phyloP scores from a whole-genome alignment of 2,329 filamentous ascomycete genomes.

The Fusarium concolor region DNA sequence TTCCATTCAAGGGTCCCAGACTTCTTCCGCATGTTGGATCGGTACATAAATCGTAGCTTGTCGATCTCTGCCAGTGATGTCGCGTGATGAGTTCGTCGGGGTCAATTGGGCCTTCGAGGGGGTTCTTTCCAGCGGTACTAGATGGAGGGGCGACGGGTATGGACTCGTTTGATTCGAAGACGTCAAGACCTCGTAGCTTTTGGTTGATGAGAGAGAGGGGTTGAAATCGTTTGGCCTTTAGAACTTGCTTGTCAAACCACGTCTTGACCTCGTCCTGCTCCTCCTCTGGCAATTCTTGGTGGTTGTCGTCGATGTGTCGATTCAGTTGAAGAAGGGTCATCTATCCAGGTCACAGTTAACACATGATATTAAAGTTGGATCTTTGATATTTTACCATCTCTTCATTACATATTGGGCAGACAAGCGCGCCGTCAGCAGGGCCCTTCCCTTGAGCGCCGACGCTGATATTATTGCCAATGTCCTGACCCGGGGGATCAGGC shows the following conservation, averaged over 20 bases:
- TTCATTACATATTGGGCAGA: constrained; percentile 98
- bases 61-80: constrained; percentile 87
- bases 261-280: constrained; percentile 96
- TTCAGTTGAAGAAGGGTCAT: constrained; percentile 94
- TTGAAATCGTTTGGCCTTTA: constrained; percentile 93
- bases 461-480: constrained; percentile 84
- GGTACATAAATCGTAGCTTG: constrained; percentile 81
- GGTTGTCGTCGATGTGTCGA: constrained; percentile 83
- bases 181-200: constrained; percentile 90
- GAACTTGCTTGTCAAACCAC: constrained; percentile 95
- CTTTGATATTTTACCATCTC: constrained; percentile 79
- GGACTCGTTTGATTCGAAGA: constrained; percentile 91
- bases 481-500: constrained; percentile 74
- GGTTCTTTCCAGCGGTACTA: constrained; percentile 53
- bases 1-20: constrained; percentile 82
- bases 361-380: too few relatives aligned
- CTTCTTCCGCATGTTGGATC: constrained; percentile 87
- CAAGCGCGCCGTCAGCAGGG: constrained; percentile 69
- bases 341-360: constrained; percentile 55
- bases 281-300: constrained; percentile 88
- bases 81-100: constrained; percentile 91
- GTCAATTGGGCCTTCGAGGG: constrained; percentile 65
- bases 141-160: constrained; percentile 50
- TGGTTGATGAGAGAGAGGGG: constrained; percentile 92
- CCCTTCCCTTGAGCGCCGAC: constrained; percentile 66